Base-by-base conservation (phyloP, 2,329 filamentous ascomycete genomes). In the Exophiala dermatitidis region DNA sequence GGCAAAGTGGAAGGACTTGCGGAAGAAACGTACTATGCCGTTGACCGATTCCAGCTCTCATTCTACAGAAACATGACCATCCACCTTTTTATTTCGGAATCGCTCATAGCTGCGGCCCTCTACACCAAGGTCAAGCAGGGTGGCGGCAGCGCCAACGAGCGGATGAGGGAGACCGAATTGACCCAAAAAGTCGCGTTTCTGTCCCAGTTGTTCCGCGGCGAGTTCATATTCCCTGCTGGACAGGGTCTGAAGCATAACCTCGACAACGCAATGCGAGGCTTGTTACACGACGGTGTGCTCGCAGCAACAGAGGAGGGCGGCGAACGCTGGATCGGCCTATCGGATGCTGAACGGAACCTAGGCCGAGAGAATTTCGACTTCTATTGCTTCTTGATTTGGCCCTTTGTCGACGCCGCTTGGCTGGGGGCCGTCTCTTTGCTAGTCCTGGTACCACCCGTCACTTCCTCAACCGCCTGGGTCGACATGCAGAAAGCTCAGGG, bases 51-150 rank as follows among this genome's bases (percentile, higher is more conserved):
- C 74, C 93, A 98, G 67, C 79, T 98, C 6, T 95, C 90, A 0
- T 98, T 98, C 70, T 98, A 98, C 72, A 85, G 93, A 48, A 98
- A 98, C 70, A 97, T 97, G 93, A 96, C 91, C 0, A 98, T 98
- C 57, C 93, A 98, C 67, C 79, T 98, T 3, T 98, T 98, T 69
- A 93, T 98, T 53, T 86, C 89, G 1, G 90, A 97, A 67, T 87
- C 91, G 0, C 76, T 98, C 3, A 88, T 97, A 26, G 93, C 88
- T 57, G 88, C 85, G 3, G 87, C 87, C 30, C 84, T 98, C 77
- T 98, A 98, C 69, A 93, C 84, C 0, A 81, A 82, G 42, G 86
- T 97, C 50, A 98, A 98, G 70, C 83, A 83, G 58, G 93, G 93
- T 10, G 91, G 91, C n/a, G 88, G 87, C 0, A 86, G 88, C 0